Percentiles rank a stretch among this genome's conserved stretches.
These are phyloP conservation scores for Xylariomycetidae sp. DNA, from an alignment of 2,329 filamentous ascomycete genomes.

Conservation along the genomic window DNA sequence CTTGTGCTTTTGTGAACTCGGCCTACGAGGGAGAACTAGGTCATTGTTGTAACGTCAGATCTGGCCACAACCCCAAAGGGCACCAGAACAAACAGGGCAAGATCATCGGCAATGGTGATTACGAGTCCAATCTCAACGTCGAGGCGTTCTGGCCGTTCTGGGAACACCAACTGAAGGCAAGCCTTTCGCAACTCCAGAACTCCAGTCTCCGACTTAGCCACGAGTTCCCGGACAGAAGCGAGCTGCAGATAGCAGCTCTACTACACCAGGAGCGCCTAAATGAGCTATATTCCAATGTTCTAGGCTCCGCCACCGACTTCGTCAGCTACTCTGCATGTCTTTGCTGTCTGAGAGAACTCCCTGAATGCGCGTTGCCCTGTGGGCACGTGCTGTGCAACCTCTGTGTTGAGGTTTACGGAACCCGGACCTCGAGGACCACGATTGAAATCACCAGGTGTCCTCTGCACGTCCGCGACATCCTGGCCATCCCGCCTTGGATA, in stretches of 20 bases:
- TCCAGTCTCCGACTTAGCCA: conserved; percentile 22
- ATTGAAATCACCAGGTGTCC: conserved; percentile 28
- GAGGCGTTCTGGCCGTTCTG: conserved; percentile 20
- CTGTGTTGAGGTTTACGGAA: conserved; percentile 26
- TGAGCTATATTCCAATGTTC: conserved; percentile 24
- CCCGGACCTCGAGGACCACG: conserved; percentile 25
- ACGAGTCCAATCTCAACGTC: conserved; percentile 23
- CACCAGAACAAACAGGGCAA: conserved; percentile 28
- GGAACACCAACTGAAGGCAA: conserved; percentile 23
- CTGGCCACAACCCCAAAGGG: conserved; percentile 28
- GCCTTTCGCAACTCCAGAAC: conserved; percentile 23
- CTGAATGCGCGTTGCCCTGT: conserved; percentile 27
- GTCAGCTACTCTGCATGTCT: conserved; percentile 28
- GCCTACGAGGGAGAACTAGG: conserved; percentile 20
- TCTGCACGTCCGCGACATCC: conserved; percentile 25
- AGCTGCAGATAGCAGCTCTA: conserved; percentile 24
- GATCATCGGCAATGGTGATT: conserved; percentile 29
- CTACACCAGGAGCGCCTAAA: conserved; percentile 27
- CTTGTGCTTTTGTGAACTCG: conserved; percentile 22
- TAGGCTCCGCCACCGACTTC: conserved; percentile 22
- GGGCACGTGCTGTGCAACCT: conserved; percentile 27
- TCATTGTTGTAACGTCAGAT: conserved; percentile 26
- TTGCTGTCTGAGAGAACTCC: conserved; percentile 27
- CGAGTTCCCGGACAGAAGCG: conserved; percentile 22
- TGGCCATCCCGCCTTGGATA: conserved; percentile 25